Evolutionary conservation across 805 yeast species (phyloP).

Genomic region (Saccharomyces mikatae): DNA sequence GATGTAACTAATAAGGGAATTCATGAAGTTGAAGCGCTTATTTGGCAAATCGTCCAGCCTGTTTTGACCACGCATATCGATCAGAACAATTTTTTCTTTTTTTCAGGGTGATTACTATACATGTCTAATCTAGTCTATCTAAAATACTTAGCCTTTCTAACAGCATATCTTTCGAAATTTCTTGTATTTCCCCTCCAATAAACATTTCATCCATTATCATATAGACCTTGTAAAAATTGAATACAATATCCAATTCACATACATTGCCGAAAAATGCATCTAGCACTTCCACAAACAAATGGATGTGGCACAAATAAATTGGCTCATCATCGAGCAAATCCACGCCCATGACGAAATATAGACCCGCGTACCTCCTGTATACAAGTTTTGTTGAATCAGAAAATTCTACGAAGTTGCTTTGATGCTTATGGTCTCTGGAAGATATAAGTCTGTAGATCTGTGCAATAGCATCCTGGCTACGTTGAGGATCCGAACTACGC

Average conservation of each 20-base stretch:
- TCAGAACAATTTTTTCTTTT: background rate
- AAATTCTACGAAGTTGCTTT: slow-evolving; percentile 72
- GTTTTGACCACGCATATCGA: background rate
- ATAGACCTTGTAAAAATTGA: slow-evolving; percentile 81
- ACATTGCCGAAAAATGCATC: slow-evolving; percentile 85
- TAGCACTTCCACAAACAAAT: slow-evolving; percentile 78
- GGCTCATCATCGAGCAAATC: slow-evolving; percentile 78
- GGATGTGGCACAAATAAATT: slow-evolving; percentile 73
- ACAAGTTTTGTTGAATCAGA: slow-evolving; percentile 58
- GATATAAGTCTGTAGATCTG: slow-evolving; percentile 72
- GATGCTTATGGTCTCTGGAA: slow-evolving; percentile 75
- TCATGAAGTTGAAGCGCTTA: slow-evolving; percentile 42
- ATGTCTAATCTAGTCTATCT: slow-evolving; percentile 48
- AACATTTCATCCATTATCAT: slow-evolving; percentile 79
- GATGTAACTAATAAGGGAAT: slow-evolving; percentile 54
- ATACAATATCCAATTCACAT: slow-evolving; percentile 88
- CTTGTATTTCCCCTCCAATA: slow-evolving; percentile 85
- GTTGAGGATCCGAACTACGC: slow-evolving; percentile 26
- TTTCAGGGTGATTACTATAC: background rate
- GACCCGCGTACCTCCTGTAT: slow-evolving; percentile 85
- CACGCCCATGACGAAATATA: slow-evolving; percentile 78
- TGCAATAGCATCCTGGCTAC: slow-evolving; percentile 27
- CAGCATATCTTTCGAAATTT: slow-evolving; percentile 64
- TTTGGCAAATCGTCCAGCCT: slow-evolving; percentile 34
- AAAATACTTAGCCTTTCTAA: slow-evolving; percentile 56